phyloP scores from a whole-genome alignment of 2,329 filamentous ascomycete genomes.

The Diaporthe sp. region DNA sequence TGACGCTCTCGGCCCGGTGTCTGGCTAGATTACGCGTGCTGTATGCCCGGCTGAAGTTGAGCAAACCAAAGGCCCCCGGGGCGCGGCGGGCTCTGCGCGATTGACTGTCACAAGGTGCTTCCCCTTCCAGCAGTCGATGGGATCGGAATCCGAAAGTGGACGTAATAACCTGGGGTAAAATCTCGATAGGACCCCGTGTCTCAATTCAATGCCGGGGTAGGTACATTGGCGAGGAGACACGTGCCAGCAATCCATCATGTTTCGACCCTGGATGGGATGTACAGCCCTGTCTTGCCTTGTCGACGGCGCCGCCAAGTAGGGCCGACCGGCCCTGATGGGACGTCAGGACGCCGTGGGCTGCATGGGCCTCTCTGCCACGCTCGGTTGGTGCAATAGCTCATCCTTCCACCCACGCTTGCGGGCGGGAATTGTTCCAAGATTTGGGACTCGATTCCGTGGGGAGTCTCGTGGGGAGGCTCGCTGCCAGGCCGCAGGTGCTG shows the following conservation, averaged over 20 bases:
- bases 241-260: too few species aligned
- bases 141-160: neutral
- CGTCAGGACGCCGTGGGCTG: neutral
- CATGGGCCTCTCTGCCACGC: neutral
- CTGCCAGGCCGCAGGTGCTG: neutral
- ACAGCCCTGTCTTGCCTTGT: neutral
- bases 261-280: neutral
- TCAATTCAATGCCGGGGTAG: neutral
- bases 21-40: neutral
- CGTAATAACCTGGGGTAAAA: conserved; percentile 10
- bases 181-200: neutral
- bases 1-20: neutral
- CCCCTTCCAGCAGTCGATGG: neutral
- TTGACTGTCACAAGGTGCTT: neutral
- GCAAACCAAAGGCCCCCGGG: too few species aligned
- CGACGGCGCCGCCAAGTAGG: neutral
- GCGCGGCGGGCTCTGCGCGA: neutral
- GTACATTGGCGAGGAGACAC: neutral
- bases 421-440: neutral
- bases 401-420: neutral
- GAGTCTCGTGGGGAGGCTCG: neutral
- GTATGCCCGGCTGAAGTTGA: neutral
- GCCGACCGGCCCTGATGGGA: neutral
- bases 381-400: neutral
- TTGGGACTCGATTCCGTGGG: neutral